Percentiles rank a stretch among this genome's conserved stretches.
These are phyloP conservation scores for Mrakiaceae sp. DNA, from an alignment of 1,284 basidiomycete genomes.

Conservation along the genomic window DNA sequence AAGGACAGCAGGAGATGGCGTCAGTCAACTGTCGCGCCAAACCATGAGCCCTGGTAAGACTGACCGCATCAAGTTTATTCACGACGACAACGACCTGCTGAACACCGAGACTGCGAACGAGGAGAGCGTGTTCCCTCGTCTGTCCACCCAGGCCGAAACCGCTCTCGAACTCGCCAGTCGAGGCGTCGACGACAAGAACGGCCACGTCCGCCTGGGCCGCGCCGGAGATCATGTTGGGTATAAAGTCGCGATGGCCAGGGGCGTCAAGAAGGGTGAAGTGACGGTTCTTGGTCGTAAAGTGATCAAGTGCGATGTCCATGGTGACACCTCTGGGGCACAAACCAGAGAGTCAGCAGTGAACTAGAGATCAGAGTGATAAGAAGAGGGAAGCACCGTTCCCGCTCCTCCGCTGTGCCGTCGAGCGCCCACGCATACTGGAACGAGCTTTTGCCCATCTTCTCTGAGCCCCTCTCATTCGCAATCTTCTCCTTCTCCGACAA, in stretches of 20 bases:
- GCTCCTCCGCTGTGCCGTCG: constrained; percentile 84
- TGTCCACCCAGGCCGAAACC: constrained; percentile 91
- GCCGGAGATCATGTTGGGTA: constrained; percentile 98
- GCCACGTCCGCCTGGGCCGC: constrained; percentile 95
- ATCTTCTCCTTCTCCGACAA: constrained; percentile 73
- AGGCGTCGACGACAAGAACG: constrained; percentile 84
- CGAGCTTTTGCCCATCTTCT: constrained; percentile 80
- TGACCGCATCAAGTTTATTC: constrained; percentile 85
- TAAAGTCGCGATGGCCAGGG: constrained; percentile 92
- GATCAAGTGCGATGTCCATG: constrained; percentile 88
- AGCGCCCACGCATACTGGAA: constrained; percentile 98
- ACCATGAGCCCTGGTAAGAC: constrained; percentile 22
- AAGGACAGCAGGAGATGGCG: background rate
- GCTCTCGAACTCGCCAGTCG: constrained; percentile 85
- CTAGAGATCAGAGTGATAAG: background rate
- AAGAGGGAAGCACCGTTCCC: constrained; percentile 55
- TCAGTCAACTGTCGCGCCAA: background rate
- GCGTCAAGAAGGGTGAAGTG: constrained; percentile 89
- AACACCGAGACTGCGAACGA: constrained; percentile 90
- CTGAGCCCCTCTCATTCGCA: constrained; percentile 82
- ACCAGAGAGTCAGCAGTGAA: background rate
- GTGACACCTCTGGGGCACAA: constrained; percentile 66
- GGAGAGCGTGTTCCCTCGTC: constrained; percentile 88
- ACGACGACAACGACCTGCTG: constrained; percentile 83
- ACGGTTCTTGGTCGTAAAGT: constrained; percentile 62